Percentiles rank a stretch among this genome's conserved stretches.
These are phyloP conservation scores for Sordaria brevicollis DNA, from an alignment of 495 filamentous ascomycete species.

Conservation along the genomic window DNA sequence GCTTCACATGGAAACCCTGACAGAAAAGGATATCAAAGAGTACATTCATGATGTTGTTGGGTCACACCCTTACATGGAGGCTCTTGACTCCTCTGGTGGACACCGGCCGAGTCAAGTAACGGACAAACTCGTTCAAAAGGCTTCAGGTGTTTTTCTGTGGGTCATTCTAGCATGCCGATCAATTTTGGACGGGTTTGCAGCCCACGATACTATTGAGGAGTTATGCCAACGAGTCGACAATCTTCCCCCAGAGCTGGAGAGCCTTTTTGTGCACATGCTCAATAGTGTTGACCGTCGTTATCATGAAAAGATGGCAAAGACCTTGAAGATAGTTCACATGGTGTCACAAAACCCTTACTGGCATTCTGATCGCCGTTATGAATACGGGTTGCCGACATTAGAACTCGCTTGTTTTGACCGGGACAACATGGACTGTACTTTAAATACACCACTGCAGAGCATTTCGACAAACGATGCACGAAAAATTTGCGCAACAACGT, in stretches of 20 bases:
- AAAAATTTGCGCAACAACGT: not conserved
- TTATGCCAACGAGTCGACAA: slow-evolving; percentile 11
- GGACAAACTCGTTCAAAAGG: slow-evolving; percentile 9
- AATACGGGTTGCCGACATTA: not conserved
- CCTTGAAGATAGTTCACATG: not conserved
- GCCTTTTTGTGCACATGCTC: slow-evolving; percentile 19
- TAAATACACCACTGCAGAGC: not conserved
- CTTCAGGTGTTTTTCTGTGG: slow-evolving; percentile 32
- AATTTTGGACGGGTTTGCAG: slow-evolving; percentile 8
- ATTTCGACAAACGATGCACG: not conserved
- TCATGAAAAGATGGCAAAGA: not conserved
- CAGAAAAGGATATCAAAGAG: not conserved
- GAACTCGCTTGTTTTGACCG: not conserved
- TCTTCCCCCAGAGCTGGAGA: slow-evolving; percentile 17
- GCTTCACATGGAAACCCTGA: not conserved
- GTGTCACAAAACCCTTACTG: not conserved
- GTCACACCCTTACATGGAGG: not conserved
- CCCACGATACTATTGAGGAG: slow-evolving; percentile 8
- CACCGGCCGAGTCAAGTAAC: not conserved
- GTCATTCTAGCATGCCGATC: slow-evolving; percentile 18
- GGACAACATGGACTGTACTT: not conserved
- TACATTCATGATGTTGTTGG: not conserved
- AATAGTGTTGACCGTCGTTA: slow-evolving; percentile 1
- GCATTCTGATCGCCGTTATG: not conserved
- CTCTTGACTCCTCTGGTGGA: not conserved